Conservation (phyloP, 2,329 filamentous ascomycete species). For the Ceratocystis alfenasii region DNA sequence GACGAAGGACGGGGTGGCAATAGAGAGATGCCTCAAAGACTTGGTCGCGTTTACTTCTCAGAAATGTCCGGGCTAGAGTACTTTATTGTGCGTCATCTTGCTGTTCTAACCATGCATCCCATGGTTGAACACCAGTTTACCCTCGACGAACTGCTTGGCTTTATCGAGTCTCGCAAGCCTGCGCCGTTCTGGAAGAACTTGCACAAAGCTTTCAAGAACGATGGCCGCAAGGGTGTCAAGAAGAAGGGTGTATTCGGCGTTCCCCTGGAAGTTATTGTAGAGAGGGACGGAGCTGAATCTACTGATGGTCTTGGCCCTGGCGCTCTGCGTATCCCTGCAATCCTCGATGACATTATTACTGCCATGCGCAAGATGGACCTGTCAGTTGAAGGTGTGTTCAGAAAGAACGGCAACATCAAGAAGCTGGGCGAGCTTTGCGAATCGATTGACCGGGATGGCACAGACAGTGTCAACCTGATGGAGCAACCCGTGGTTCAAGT, state of each 20-base stretch:
- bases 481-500: conserved; percentile 87
- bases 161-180: conserved; percentile 82
- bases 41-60: conserved; percentile 77
- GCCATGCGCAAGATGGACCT: conserved; percentile 99
- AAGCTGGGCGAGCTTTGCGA: conserved; percentile 78
- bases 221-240: conserved; percentile 63
- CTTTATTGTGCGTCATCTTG: conserved; percentile 91
- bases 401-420: conserved; percentile 98
- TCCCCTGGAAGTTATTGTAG: conserved; percentile 74
- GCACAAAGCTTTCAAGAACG: conserved; percentile 87
- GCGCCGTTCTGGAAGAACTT: conserved; percentile 98
- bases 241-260: conserved; percentile 94
- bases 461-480: conserved; percentile 73
- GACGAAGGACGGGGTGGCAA: conserved; percentile 40
- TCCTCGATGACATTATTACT: conserved; percentile 87
- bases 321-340: conserved; percentile 76
- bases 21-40: conserved; percentile 43
- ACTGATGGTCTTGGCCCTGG: conserved; percentile 92
- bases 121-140: conserved; percentile 81
- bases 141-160: conserved; percentile 80
- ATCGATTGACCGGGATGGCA: conserved; percentile 72
- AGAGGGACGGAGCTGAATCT: conserved; percentile 91
- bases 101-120: conserved; percentile 88
- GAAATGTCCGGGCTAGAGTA: conserved; percentile 92
- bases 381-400: conserved; percentile 95